These are phyloP conservation scores for Tetrapisispora iriomotensis DNA, from an alignment of 805 yeast genomes.

Conservation along the genomic window DNA sequence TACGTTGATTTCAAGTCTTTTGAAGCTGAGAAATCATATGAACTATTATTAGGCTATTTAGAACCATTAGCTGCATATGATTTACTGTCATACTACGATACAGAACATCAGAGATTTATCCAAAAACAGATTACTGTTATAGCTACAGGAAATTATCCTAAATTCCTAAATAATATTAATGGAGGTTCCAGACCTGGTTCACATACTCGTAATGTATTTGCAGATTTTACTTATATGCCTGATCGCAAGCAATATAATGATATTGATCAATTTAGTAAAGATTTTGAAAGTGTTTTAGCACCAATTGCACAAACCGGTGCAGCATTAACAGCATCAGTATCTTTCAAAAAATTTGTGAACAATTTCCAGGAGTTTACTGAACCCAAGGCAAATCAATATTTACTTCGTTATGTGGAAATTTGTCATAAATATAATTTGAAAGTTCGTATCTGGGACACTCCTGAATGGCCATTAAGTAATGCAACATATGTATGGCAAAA, in stretches of 20 bases:
- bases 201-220: conserved; percentile 29
- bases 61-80: conserved; percentile 38
- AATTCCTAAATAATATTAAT: conserved; percentile 7
- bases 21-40: conserved; percentile 34
- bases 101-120: conserved; percentile 24
- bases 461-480: conserved; percentile 46
- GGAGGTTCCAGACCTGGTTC: conserved; percentile 6
- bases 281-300: not conserved
- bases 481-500: conserved; percentile 37
- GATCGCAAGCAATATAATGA: conserved; percentile 17
- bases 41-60: conserved; percentile 35
- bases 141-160: conserved; percentile 58
- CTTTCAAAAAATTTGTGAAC: conserved; percentile 23
- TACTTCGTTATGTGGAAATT: conserved; percentile 19
- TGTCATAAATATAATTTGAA: conserved; percentile 45
- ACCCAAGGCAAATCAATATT: conserved; percentile 12
- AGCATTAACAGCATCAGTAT: conserved; percentile 35
- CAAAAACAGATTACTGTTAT: conserved; percentile 53
- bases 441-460: conserved; percentile 65
- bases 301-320: not conserved
- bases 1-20: conserved; percentile 59
- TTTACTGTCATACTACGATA: conserved; percentile 43
- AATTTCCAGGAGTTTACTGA: conserved; percentile 8
- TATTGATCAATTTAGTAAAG: not conserved
- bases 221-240: conserved; percentile 37